These are phyloP conservation scores for Manihot esculenta DNA, from an alignment of 441 rosid genomes.

Conservation along the genomic window DNA sequence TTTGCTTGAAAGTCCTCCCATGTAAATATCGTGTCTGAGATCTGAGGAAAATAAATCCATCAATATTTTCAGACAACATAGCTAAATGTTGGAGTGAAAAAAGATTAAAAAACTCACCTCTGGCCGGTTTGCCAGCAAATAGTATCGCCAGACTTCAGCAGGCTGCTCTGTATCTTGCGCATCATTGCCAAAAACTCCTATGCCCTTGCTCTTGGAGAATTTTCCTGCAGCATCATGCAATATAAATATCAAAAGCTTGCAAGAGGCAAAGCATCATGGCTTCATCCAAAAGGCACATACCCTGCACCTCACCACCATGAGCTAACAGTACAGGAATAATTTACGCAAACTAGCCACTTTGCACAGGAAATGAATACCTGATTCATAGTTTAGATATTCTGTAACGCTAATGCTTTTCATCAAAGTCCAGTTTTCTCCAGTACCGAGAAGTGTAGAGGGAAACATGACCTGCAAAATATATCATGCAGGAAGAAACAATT, in stretches of 20 bases:
- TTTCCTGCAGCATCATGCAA: conserved; percentile 43
- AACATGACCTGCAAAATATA: conserved; percentile 50
- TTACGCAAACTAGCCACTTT: background rate
- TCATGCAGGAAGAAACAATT: background rate
- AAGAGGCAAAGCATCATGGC: background rate
- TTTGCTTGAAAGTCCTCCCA: conserved; percentile 87
- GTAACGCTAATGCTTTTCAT: conserved; percentile 89
- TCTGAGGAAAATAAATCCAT: conserved; percentile 35
- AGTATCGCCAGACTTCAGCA: conserved; percentile 95
- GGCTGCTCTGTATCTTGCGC: conserved; percentile 80
- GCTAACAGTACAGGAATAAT: background rate
- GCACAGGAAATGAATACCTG: conserved; percentile 11
- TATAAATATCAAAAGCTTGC: background rate
- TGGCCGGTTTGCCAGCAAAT: conserved; percentile 81
- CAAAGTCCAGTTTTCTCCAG: conserved; percentile 85
- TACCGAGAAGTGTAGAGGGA: conserved; percentile 85
- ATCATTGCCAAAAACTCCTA: conserved; percentile 95
- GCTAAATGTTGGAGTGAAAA: background rate
- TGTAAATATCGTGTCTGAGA: conserved; percentile 69
- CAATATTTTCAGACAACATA: background rate
- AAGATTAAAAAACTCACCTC: conserved; percentile 53
- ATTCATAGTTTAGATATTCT: conserved; percentile 82
- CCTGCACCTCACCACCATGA: background rate
- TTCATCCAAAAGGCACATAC: background rate
- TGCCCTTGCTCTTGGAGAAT: conserved; percentile 85